These are phyloP conservation scores for Lycium ferocissimum DNA, from an alignment of 257 asterid genomes.

Conservation along the genomic window DNA sequence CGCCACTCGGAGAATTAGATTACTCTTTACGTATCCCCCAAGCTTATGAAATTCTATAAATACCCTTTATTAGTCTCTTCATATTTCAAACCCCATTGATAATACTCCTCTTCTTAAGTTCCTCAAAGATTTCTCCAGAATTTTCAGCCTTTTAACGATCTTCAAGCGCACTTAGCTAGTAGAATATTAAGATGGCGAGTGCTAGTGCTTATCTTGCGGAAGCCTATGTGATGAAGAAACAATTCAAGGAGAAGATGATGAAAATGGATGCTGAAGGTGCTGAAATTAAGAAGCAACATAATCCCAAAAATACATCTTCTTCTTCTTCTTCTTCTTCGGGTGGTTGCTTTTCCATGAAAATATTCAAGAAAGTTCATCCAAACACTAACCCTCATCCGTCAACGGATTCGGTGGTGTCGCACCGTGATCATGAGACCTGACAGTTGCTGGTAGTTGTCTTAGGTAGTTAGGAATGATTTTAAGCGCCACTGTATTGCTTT, in stretches of 20 bases:
- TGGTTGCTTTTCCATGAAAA: not conserved
- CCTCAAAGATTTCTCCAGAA: no score
- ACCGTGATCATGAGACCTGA: no score
- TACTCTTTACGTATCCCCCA: not conserved
- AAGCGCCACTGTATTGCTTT: no score
- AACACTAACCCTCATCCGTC: no score
- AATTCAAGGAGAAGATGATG: not conserved
- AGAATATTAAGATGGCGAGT: not conserved
- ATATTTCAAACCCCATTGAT: not conserved
- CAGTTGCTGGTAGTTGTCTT: no score
- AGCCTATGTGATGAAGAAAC: not conserved
- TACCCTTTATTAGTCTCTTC: not conserved
- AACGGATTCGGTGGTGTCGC: no score
- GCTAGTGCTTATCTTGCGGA: slow-evolving; percentile 14
- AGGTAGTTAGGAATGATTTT: no score
- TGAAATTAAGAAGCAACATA: not conserved
- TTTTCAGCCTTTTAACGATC: not conserved
- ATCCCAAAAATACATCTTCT: not conserved
- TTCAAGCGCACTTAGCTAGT: not conserved
- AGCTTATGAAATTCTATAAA: slow-evolving; percentile 18
- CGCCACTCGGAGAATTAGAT: not conserved
- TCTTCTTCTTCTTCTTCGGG: not conserved
- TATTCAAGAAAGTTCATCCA: no score
- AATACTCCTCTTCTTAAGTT: not conserved
- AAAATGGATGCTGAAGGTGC: not conserved